These are phyloP conservation scores for Magnaporthales sp. DNA, from an alignment of 2,329 filamentous ascomycete genomes.

Conservation along the genomic window DNA sequence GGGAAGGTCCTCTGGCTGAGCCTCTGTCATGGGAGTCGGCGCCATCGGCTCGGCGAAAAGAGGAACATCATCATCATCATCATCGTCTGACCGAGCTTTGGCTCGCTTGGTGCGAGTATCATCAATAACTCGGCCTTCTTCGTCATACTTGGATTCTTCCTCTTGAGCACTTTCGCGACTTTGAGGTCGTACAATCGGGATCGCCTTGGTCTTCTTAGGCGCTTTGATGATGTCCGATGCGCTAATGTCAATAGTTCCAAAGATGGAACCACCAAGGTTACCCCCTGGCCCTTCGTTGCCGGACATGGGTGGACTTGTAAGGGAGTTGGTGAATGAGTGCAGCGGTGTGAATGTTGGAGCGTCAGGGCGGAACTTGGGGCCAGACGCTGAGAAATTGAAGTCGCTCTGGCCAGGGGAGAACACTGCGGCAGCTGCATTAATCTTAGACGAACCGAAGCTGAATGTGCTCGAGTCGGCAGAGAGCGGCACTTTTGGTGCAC, in stretches of 20 bases:
- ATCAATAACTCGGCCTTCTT: conserved; percentile 53
- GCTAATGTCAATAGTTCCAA: conserved; percentile 59
- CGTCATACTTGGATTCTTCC: conserved; percentile 34
- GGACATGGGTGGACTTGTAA: conserved; percentile 35
- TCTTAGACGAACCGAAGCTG: conserved; percentile 37
- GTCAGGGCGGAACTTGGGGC: conserved; percentile 64
- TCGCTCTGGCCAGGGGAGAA: conserved; percentile 61
- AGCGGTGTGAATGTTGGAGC: conserved; percentile 69
- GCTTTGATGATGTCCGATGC: conserved; percentile 55
- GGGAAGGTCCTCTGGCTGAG: conserved; percentile 12
- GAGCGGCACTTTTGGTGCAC: conserved; percentile 21
- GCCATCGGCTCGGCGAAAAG: conserved; percentile 55
- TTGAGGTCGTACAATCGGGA: conserved; percentile 67
- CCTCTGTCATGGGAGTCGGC: conserved; percentile 19
- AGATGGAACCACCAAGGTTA: conserved; percentile 47
- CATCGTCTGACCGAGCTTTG: conserved; percentile 56
- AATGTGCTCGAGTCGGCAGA: conserved; percentile 30
- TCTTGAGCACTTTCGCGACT: conserved; percentile 33
- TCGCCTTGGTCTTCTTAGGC: conserved; percentile 67
- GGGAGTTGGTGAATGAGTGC: conserved; percentile 34
- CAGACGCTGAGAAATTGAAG: conserved; percentile 61
- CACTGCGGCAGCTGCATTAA: conserved; percentile 60
- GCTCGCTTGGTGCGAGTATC: conserved; percentile 69
- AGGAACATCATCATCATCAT: conserved; percentile 66
- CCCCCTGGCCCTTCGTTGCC: conserved; percentile 30